Conservation (phyloP, 768 basidiomycete genomes). For the Phlebiopsis gigantea region DNA sequence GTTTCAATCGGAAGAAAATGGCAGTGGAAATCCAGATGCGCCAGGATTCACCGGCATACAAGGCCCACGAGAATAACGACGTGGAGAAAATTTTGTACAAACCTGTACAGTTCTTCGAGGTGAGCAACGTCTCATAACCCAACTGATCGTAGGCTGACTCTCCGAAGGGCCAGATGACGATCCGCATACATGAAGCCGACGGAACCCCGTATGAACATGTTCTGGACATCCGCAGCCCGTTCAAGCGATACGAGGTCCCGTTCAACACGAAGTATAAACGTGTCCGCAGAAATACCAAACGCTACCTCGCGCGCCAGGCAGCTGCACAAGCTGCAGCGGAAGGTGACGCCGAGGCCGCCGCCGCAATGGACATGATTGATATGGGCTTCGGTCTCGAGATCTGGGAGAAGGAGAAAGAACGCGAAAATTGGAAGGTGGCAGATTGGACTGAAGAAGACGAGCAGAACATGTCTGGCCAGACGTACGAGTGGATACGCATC, state of each 20-base stretch:
- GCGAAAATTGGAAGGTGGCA: slow-evolving; percentile 92
- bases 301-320: slow-evolving; percentile 89
- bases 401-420: slow-evolving; percentile 93
- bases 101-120: slow-evolving; percentile 89
- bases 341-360: slow-evolving; percentile 86
- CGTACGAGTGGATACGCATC: slow-evolving; percentile 99
- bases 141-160: not conserved
- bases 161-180: slow-evolving; percentile 88
- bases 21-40: slow-evolving; percentile 94
- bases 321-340: slow-evolving; percentile 91
- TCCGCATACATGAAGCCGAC: slow-evolving; percentile 98
- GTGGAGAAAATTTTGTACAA: slow-evolving; percentile 62
- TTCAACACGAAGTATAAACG: slow-evolving; percentile 99
- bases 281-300: slow-evolving; percentile 91
- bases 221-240: slow-evolving; percentile 78
- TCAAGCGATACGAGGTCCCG: slow-evolving; percentile 95
- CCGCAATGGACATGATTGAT: slow-evolving; percentile 90
- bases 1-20: slow-evolving; percentile 97
- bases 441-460: slow-evolving; percentile 99
- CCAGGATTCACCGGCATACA: slow-evolving; percentile 79
- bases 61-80: slow-evolving; percentile 59
- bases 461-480: slow-evolving; percentile 87
- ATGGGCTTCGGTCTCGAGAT: slow-evolving; percentile 91
- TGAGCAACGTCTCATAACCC: slow-evolving; percentile 26
- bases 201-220: slow-evolving; percentile 99